Conservation (phyloP, 768 basidiomycete genomes). For the Tylopilus plumbeoviolaceoides region DNA sequence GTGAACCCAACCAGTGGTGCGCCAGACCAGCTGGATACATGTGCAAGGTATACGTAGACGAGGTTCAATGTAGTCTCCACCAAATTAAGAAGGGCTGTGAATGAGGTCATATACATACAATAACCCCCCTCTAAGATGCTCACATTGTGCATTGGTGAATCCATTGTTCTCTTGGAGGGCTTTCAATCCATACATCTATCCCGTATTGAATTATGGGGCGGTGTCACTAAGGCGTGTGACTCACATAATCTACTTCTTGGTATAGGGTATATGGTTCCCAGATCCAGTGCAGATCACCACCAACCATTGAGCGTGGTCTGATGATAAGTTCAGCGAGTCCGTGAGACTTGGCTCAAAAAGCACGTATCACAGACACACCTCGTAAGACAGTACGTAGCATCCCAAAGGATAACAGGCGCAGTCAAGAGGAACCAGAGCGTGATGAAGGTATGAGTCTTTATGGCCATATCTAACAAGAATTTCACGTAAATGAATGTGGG, state of each 20-base stretch:
- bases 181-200: slow-evolving; percentile 67
- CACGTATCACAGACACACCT: slow-evolving; percentile 38
- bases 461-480: slow-evolving; percentile 36
- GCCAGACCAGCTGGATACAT: slow-evolving; percentile 54
- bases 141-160: slow-evolving; percentile 85
- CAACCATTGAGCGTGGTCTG: slow-evolving; percentile 82
- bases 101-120: not conserved
- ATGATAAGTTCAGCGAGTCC: not conserved
- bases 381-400: slow-evolving; percentile 77
- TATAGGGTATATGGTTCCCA: slow-evolving; percentile 83
- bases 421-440: slow-evolving; percentile 64
- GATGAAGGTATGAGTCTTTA: slow-evolving; percentile 54
- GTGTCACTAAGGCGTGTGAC: slow-evolving; percentile 5
- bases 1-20: slow-evolving; percentile 76
- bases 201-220: no score
- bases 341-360: not conserved
- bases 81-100: slow-evolving; percentile 69
- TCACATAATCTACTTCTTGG: slow-evolving; percentile 54
- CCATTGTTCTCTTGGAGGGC: slow-evolving; percentile 65
- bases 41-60: slow-evolving; percentile 70
- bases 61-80: slow-evolving; percentile 76
- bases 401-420: slow-evolving; percentile 62
- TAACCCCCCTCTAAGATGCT: slow-evolving; percentile 13
- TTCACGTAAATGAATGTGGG: not conserved
- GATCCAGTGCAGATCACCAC: slow-evolving; percentile 89